These are phyloP conservation scores for Macrophomina tecta DNA, from an alignment of 2,329 filamentous ascomycete genomes.

Conservation along the genomic window DNA sequence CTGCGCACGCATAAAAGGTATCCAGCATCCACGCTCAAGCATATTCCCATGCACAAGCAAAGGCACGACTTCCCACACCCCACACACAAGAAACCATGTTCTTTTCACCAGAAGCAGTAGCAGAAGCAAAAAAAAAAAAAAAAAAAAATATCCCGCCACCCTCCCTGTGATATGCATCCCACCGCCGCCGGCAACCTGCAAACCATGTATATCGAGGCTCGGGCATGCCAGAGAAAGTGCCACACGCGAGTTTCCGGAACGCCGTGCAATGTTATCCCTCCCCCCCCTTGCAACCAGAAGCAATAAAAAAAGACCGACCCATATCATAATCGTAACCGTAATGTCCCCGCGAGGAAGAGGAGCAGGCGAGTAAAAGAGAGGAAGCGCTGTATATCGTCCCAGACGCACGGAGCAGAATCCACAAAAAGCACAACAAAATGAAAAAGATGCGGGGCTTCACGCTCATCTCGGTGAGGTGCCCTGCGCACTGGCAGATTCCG, in stretches of 20 bases:
- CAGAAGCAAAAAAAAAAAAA: no score
- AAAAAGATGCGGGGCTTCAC: background rate
- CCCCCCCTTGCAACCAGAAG: background rate
- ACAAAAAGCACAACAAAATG: background rate
- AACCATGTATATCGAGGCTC: no score
- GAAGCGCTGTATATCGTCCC: background rate
- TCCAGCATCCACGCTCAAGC: no score
- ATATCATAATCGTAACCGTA: conserved; percentile 18
- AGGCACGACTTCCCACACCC: no score
- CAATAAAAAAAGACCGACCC: background rate
- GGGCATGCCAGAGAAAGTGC: no score
- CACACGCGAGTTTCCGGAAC: background rate
- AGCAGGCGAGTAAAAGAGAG: background rate
- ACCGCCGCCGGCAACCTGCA: no score
- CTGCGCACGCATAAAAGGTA: no score
- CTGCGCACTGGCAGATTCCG: background rate
- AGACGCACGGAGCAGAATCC: background rate
- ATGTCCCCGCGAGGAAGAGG: background rate
- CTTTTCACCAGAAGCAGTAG: no score
- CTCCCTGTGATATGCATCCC: no score
- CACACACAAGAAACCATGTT: no score
- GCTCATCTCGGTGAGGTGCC: background rate
- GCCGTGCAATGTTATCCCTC: background rate
- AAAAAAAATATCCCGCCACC: no score
- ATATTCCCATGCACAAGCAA: no score